Evolutionary conservation across 2,329 filamentous ascomycete species (phyloP), one percentile per base, ranked within the genome.

Genomic region (Phyllosticta citrichinensis): DNA sequence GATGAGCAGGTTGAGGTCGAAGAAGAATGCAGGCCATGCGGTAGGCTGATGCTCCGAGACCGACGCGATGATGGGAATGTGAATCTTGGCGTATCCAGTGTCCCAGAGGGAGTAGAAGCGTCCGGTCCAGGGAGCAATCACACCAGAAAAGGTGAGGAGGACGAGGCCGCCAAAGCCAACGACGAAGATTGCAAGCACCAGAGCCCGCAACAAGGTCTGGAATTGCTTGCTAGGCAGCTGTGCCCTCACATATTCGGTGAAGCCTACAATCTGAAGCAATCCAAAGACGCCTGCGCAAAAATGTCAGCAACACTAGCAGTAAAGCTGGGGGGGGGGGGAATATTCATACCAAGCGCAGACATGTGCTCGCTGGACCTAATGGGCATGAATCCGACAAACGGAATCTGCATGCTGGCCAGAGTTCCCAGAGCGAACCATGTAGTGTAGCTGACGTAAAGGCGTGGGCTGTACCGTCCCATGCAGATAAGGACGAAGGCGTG

Each of bases 81-180:
- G 94, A 65, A 97, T 95, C 82, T 99, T 99, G 70, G 94, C 94
- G 73, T 99, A 99, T 68, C 91, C 88, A 5, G 94, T 99, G 74
- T 99, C 95, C 91, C 93, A 99, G 33, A 99, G 85, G 22, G 95
- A 99, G 80, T 99, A 99, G 83, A 99, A 99, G 69, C 94, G 92
- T 65, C 94, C 94, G 69, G 89, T 91, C 94, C 94, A 99, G 19
- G 95, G 94, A 22, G 95, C 94, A 74, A 99, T 94, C 66, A 94
- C 88, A 64, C 94, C 94, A 19, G 90, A 84, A 20, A 92, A 86
- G 8, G 93, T 97, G 56, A 89, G 79, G n/a, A 86, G 73, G 51
- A 95, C 83, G n/a, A 99, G 81, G n/a, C 84, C 87, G 55, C 83
- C 80, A 57, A 95, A 80, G 20, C 87, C 86, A 55, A 93, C 74